Percentiles rank a stretch among this genome's conserved stretches.
phyloP scores from a whole-genome alignment of 2,329 filamentous ascomycete genomes.

The Coniella lustricola region DNA sequence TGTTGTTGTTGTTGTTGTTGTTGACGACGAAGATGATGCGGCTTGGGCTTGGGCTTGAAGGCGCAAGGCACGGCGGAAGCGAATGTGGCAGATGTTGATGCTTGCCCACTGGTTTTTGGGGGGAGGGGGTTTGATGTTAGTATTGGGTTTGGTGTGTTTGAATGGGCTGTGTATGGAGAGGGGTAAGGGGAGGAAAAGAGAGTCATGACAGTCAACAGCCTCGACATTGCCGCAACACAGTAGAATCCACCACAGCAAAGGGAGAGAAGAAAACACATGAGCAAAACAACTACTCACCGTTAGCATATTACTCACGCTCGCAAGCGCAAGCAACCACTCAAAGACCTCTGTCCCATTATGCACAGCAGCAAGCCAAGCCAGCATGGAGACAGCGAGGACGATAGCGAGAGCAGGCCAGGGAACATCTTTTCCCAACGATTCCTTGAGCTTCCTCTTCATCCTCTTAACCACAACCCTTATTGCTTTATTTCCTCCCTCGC shows the following conservation, averaged over 20 bases:
- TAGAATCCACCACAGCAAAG: no score
- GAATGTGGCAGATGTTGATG: constrained; percentile 38
- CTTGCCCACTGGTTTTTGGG: constrained; percentile 33
- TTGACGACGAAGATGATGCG: no score
- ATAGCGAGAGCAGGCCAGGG: constrained; percentile 22
- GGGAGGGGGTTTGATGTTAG: no score
- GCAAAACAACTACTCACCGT: constrained; percentile 20
- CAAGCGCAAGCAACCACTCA: constrained; percentile 44
- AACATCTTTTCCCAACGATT: no score
- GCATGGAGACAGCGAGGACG: constrained; percentile 30
- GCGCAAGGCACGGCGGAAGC: constrained; percentile 34
- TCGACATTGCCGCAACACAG: no score
- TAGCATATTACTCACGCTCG: constrained; percentile 38
- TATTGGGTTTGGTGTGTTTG: no score
- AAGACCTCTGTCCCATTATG: constrained; percentile 32
- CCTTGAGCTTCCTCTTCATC: no score
- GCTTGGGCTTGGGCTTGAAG: constrained; percentile 33
- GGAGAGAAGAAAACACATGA: no score
- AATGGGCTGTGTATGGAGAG: no score
- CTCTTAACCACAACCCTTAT: no score
- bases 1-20: constrained; percentile 15
- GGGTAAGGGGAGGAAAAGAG: neutral
- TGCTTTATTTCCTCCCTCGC: no score
- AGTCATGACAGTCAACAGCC: no score
- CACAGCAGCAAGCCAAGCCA: constrained; percentile 37